Evolutionary conservation across 1,284 basidiomycete genomes (phyloP), one percentile per base, ranked within the genome.

Genomic region (Ceratobasidium sp.): DNA sequence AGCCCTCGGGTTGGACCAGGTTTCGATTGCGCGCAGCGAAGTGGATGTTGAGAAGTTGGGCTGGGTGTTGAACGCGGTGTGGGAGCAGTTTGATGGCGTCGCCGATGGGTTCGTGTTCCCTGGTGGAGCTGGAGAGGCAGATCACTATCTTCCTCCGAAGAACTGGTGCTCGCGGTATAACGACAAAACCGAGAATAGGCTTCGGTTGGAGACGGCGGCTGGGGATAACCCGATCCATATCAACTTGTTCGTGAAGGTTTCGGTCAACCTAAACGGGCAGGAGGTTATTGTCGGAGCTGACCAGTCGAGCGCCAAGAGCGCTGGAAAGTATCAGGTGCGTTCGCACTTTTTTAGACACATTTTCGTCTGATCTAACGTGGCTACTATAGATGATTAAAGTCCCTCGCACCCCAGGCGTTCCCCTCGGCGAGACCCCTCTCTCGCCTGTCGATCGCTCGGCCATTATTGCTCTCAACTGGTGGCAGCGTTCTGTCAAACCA

Each of bases 211-310:
- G 31, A 27, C 56, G 1, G 11, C n/a, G 48, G 45, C 24, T 11
- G 53, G n/a, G 24, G 17, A 15, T 24, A 47, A 29, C 15, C 53
- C 53, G 66, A 15, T 72, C 3, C 8, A 24, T 4, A n/a, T 72
- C 5, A 72, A 72, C 22, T 5, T 72, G 41, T 72, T 60, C 51
- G n/a, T 72, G 56, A 72, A 72, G 47, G 69, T 72, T 47, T 41
- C 69, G 69, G 22, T 72, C 24, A 19, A 36, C 24, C 24, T 72
- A 2, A 50, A 62, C 31, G 69, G 69, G 15, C 69, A 72, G 57
- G 69, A 72, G 15, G 11, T 72, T 54, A 47, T 72, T 22, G 69
- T 72, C 1, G 69, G 69, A 9, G 69, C 60, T 7, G 69, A 72
- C 41, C 69, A 62, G 69, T n/a, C 56, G 45, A 62, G 69, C 24